Evolutionary conservation across 345 rosid genomes (phyloP).

Genomic region (Salix brachista): DNA sequence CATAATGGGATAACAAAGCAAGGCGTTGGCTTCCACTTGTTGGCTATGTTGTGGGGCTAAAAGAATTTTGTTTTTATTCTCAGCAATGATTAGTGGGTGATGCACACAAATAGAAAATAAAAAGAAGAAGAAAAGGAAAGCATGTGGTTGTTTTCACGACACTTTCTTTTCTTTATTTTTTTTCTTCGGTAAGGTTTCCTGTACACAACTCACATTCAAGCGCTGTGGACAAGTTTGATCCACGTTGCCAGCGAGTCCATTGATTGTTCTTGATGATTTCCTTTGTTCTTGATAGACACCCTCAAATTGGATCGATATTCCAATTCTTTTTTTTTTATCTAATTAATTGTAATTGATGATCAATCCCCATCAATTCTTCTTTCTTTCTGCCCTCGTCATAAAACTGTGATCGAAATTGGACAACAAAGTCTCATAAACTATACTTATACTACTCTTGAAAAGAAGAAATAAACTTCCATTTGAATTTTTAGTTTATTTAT

Average conservation of each 20-base stretch:
- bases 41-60: conserved; percentile 25
- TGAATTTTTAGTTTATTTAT: too few relatives aligned
- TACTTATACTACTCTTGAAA: background rate
- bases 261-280: background rate
- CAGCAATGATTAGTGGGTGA: conserved; percentile 38
- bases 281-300: background rate
- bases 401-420: too few relatives aligned
- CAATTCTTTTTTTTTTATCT: background rate
- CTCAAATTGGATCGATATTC: background rate
- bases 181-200: background rate
- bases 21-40: conserved; percentile 33
- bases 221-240: conserved; percentile 18
- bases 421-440: background rate
- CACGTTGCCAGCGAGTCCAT: conserved; percentile 13
- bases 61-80: conserved; percentile 37
- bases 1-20: conserved; percentile 14
- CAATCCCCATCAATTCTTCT: background rate
- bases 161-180: conserved; percentile 6
- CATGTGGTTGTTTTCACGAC: conserved; percentile 30
- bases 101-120: background rate
- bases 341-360: too few relatives aligned
- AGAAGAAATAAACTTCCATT: background rate
- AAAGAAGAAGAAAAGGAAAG: background rate
- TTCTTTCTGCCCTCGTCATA: background rate
- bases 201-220: background rate